Percentiles rank a stretch among this genome's conserved stretches.
These are phyloP conservation scores for Aureobasidium musti DNA, from an alignment of 2,329 filamentous ascomycete species.

Conservation along the genomic window DNA sequence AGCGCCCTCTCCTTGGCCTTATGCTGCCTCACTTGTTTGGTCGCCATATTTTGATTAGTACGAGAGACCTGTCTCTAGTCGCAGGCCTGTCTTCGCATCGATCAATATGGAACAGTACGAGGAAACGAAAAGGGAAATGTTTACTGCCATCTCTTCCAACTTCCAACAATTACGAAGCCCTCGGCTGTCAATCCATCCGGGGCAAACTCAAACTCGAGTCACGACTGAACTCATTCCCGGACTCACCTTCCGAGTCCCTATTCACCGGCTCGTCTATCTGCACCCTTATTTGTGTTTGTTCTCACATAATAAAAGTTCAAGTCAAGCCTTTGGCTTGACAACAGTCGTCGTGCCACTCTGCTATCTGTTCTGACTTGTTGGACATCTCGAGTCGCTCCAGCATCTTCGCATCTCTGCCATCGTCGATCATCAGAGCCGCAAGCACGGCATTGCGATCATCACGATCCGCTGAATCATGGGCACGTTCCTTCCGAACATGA, in stretches of 20 bases:
- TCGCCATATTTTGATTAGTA: not conserved
- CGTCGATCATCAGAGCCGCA: too few species aligned
- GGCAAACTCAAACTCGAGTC: not conserved
- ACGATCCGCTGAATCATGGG: too few species aligned
- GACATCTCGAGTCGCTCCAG: too few species aligned
- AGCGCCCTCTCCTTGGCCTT: constrained; percentile 26
- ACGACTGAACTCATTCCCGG: not conserved
- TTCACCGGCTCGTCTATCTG: too few species aligned
- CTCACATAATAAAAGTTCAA: too few species aligned
- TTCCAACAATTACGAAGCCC: not conserved
- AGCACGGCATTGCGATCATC: too few species aligned
- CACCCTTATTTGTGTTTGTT: too few species aligned
- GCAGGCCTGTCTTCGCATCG: not conserved
- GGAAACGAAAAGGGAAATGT: not conserved
- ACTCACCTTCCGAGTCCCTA: not conserved
- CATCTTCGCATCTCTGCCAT: too few species aligned
- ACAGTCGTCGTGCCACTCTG: too few species aligned
- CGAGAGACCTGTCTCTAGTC: not conserved
- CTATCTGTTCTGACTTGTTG: too few species aligned
- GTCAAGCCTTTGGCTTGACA: too few species aligned
- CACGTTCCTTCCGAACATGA: too few species aligned
- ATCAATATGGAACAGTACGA: not conserved
- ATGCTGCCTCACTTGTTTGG: not conserved
- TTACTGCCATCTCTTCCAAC: not conserved
- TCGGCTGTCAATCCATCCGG: not conserved